Percentiles rank a stretch among this genome's conserved stretches.
Evolutionary conservation across 2,329 filamentous ascomycete genomes (phyloP).

Genomic region (Emergomyces orientalis): DNA sequence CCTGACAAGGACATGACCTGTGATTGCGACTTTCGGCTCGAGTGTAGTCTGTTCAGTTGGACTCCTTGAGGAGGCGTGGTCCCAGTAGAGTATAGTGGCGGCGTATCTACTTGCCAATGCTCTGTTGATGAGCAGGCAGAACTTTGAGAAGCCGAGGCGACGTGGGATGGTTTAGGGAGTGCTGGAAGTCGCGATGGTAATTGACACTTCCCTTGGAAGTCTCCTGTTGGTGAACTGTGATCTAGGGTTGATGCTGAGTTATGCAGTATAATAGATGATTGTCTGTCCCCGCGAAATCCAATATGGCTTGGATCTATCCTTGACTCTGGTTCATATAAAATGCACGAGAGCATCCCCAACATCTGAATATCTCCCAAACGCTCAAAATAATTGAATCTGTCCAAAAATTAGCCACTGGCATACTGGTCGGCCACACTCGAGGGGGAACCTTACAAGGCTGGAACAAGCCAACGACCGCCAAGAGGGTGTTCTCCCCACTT

Average conservation of each 20-base stretch:
- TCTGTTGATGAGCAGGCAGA: slow-evolving; percentile 45
- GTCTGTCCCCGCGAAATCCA: slow-evolving; percentile 20
- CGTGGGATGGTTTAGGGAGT: slow-evolving; percentile 26
- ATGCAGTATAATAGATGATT: slow-evolving; percentile 32
- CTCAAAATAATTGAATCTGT: slow-evolving; percentile 50
- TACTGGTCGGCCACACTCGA: neutral
- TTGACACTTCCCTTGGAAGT: slow-evolving; percentile 36
- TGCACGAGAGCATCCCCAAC: slow-evolving; percentile 56
- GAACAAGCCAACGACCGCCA: slow-evolving; percentile 47
- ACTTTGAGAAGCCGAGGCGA: slow-evolving; percentile 31
- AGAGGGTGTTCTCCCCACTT: slow-evolving; percentile 52
- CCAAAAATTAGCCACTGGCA: slow-evolving; percentile 3
- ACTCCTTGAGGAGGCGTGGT: slow-evolving; percentile 43
- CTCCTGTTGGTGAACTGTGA: slow-evolving; percentile 37
- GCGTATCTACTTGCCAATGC: slow-evolving; percentile 41
- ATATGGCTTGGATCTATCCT: slow-evolving; percentile 30
- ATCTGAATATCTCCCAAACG: slow-evolving; percentile 53
- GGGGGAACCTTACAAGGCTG: slow-evolving; percentile 33
- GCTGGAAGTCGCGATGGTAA: slow-evolving; percentile 26
- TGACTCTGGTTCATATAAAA: slow-evolving; percentile 43
- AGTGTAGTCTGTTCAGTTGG: slow-evolving; percentile 32
- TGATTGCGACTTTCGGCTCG: slow-evolving; percentile 35
- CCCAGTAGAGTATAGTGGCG: slow-evolving; percentile 45
- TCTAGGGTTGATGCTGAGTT: slow-evolving; percentile 40
- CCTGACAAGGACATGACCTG: slow-evolving; percentile 32